phyloP scores from a whole-genome alignment of 2,329 filamentous ascomycete species.

The Colletotrichum sojae region DNA sequence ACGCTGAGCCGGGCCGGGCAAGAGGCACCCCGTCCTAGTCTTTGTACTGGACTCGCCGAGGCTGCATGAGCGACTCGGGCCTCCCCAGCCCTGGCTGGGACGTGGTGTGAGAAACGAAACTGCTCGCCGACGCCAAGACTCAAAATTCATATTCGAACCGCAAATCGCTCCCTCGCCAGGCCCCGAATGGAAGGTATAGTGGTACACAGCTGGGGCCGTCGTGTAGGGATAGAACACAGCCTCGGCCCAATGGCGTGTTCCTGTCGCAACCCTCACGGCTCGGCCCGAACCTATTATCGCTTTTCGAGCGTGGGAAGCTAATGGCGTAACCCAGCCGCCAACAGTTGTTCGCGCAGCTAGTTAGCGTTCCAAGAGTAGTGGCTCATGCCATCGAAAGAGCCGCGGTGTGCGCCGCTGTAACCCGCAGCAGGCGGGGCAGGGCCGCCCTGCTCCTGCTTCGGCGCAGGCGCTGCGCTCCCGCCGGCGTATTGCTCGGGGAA shows the following conservation, averaged over 20 bases:
- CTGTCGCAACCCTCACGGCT: background rate
- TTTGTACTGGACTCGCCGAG: background rate
- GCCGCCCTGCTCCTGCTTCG: conserved; percentile 49
- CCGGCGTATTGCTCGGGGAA: conserved; percentile 66
- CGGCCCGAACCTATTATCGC: conserved; percentile 29
- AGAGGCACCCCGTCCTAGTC: background rate
- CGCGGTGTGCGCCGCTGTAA: conserved; percentile 56
- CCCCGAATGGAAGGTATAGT: conserved; percentile 33
- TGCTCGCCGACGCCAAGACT: conserved; percentile 15
- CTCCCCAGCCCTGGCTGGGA: background rate
- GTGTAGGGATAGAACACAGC: conserved; percentile 12
- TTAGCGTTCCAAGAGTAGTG: conserved; percentile 72
- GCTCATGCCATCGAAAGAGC: conserved; percentile 65
- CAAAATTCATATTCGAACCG: conserved; percentile 27
- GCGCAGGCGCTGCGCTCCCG: conserved; percentile 50
- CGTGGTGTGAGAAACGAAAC: conserved; percentile 26
- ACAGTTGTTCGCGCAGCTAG: conserved; percentile 43
- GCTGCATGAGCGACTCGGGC: background rate
- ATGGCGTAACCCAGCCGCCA: conserved; percentile 28
- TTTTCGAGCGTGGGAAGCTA: background rate
- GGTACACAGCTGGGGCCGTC: conserved; percentile 28
- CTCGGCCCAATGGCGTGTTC: conserved; percentile 20
- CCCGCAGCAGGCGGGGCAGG: conserved; percentile 54
- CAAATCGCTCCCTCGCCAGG: conserved; percentile 24
- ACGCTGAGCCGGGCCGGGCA: background rate